Evolutionary conservation across 179 eudicot genomes (phyloP), one percentile per base, ranked within the genome.

Genomic region (Beta macrorhiza): DNA sequence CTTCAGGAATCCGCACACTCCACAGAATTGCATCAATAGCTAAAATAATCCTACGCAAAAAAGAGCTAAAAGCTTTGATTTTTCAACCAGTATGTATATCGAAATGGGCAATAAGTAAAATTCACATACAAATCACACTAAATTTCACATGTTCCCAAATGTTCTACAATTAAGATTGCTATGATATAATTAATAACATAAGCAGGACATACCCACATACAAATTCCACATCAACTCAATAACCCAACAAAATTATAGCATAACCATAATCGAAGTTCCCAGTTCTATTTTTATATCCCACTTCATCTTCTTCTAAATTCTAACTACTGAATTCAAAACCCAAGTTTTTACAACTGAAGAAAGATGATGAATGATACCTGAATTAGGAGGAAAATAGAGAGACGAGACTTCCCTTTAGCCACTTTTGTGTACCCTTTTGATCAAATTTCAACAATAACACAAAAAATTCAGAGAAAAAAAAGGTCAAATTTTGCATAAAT

Each of bases 341-440:
- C 25, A 25, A 25, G 25, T 25, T 25, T 25, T 25, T 25, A 25
- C 25, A 25, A 25, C 25, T 25, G 37, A 11, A 20, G 3, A 57
- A 53, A 80, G 0, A 55, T 1, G 19, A 42, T 9, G 73, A 79
- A 64, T 5, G 56, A 45, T 87, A 95, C 97, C 98, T 95, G 94
- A 85, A 87, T 67, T 14, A 90, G 32, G 75, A 93, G 80, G 72
- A 93, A 80, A 15, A n/a, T 61, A 69, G 87, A 78, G 76, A 95
- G 98, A 80, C 86, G 91, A 62, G 90, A 84, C 85, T 93, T 95
- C 52, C 80, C 90, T 79, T 89, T 85, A 29, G 97, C 94, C 10
- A 94, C 99, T 86, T 85, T 93, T 57, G 93, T 89, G 80, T 95
- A 95, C 83, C 99, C 97, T 95, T 67, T 61, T 45, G 62, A 72